Evolutionary conservation across 768 basidiomycete species (phyloP).

Genomic region (Mycena olivaceomarginata): DNA sequence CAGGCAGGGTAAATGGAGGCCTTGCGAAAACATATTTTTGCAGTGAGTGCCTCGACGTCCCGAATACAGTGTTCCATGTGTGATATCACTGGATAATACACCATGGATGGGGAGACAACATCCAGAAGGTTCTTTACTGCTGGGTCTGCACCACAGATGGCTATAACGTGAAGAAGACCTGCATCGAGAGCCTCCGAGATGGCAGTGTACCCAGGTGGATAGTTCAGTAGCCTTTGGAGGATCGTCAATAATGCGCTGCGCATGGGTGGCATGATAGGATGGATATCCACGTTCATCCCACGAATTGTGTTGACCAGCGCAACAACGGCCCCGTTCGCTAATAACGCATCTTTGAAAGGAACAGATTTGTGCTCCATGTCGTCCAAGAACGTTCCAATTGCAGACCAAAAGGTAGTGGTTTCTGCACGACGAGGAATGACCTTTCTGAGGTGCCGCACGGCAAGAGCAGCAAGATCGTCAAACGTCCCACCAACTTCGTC

Average conservation of each 20-base stretch:
- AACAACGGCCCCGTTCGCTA: neutral
- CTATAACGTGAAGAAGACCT: slow-evolving; percentile 5
- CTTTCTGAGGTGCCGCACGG: neutral
- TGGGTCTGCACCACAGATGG: neutral
- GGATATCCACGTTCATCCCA: neutral
- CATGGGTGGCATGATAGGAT: neutral
- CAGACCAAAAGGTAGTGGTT: neutral
- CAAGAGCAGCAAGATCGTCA: neutral
- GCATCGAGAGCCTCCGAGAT: slow-evolving; percentile 9
- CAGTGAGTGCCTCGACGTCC: neutral
- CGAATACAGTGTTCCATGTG: neutral
- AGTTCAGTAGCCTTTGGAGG: neutral
- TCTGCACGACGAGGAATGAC: neutral
- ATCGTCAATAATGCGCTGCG: neutral
- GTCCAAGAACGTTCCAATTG: neutral
- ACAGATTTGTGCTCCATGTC: neutral
- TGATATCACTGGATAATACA: neutral
- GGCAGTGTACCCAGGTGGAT: neutral
- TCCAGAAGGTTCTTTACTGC: neutral
- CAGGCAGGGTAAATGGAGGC: neutral
- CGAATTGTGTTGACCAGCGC: slow-evolving; percentile 1
- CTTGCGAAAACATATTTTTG: neutral
- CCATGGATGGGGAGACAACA: neutral
- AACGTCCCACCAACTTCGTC: slow-evolving; percentile 1
- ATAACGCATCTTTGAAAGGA: neutral